Evolutionary conservation across 768 basidiomycete genomes (phyloP).

Genomic region (Arthromyces matolae): DNA sequence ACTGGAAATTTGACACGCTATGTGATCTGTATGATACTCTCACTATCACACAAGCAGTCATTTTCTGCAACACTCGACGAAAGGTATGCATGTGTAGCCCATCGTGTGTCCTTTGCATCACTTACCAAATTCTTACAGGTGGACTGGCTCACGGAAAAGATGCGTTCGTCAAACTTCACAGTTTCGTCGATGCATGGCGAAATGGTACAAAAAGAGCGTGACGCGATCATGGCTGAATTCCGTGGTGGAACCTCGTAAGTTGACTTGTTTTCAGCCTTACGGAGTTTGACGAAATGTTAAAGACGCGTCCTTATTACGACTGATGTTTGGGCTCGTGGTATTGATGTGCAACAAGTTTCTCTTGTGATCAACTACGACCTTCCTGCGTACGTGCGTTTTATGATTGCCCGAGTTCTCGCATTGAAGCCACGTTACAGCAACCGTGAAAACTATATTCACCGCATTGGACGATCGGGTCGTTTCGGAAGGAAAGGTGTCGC

Average conservation of each 20-base stretch:
- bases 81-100: slow-evolving; percentile 56
- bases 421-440: slow-evolving; percentile 44
- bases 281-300: slow-evolving; percentile 15
- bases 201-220: slow-evolving; percentile 93
- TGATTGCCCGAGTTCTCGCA: not conserved
- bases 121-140: slow-evolving; percentile 46
- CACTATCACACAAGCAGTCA: slow-evolving; percentile 98
- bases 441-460: slow-evolving; percentile 99
- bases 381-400: slow-evolving; percentile 62
- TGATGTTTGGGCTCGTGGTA: slow-evolving; percentile 96
- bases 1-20: slow-evolving; percentile 98
- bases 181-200: slow-evolving; percentile 96
- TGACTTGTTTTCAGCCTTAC: slow-evolving; percentile 5
- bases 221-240: slow-evolving; percentile 97
- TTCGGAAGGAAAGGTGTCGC: slow-evolving; percentile 99
- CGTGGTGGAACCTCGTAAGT: slow-evolving; percentile 86
- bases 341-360: slow-evolving; percentile 97
- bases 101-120: slow-evolving; percentile 4
- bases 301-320: slow-evolving; percentile 95
- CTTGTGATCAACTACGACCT: slow-evolving; percentile 97
- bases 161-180: slow-evolving; percentile 98
- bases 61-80: slow-evolving; percentile 97
- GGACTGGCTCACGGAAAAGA: slow-evolving; percentile 98
- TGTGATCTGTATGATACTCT: slow-evolving; percentile 98
- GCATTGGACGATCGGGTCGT: slow-evolving; percentile 97